Percentiles rank a stretch among this genome's conserved stretches.
Conservation (phyloP, 345 rosid genomes). For the Dipteronia sinensis region DNA sequence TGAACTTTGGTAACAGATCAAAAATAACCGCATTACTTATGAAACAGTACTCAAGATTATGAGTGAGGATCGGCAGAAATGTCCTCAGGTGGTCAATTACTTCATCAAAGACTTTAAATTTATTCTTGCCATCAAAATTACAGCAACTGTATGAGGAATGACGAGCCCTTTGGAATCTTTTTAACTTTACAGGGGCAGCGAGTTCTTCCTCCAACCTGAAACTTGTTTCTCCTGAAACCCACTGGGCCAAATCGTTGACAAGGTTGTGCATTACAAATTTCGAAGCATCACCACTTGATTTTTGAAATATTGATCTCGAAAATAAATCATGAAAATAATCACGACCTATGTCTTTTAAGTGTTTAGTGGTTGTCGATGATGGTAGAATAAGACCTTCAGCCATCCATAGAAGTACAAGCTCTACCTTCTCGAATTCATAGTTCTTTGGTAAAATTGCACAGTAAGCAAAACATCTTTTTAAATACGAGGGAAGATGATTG, state of each 20-base stretch:
- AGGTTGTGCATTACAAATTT: slow-evolving; percentile 24
- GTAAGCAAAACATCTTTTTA: too few species aligned
- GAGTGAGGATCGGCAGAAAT: not conserved
- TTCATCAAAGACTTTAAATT: not conserved
- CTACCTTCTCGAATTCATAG: too few species aligned
- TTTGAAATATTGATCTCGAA: slow-evolving; percentile 16
- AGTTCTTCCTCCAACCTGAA: not conserved
- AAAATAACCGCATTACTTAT: not conserved
- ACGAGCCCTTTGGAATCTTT: not conserved
- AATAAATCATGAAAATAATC: not conserved
- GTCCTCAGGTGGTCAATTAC: not conserved
- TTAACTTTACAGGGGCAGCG: too few species aligned
- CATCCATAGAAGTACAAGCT: too few species aligned
- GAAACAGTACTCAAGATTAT: not conserved
- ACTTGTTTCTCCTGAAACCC: not conserved
- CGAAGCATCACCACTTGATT: not conserved
- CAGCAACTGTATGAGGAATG: not conserved
- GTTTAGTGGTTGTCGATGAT: not conserved
- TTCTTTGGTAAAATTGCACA: too few species aligned
- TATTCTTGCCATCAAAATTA: not conserved
- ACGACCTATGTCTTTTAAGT: slow-evolving; percentile 5
- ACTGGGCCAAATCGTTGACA: slow-evolving; percentile 10
- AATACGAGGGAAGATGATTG: too few species aligned
- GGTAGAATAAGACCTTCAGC: too few species aligned
- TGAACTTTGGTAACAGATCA: not conserved